phyloP scores from a whole-genome alignment of 257 asterid species.

The Nicotiana tabacum region DNA sequence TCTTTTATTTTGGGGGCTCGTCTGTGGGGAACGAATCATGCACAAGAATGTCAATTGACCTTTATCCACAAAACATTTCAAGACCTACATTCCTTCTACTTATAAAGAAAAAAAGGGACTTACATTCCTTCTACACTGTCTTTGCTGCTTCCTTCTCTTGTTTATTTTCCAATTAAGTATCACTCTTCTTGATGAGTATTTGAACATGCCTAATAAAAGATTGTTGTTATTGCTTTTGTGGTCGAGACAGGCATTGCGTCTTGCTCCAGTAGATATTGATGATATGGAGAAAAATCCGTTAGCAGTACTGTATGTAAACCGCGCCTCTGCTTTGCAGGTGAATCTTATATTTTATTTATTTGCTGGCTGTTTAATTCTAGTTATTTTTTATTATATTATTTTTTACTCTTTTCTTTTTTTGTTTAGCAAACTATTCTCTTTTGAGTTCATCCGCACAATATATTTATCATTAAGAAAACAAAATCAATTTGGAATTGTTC shows the following conservation, averaged over 20 bases:
- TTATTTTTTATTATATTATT: not conserved
- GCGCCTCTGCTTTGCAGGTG: conserved; percentile 80
- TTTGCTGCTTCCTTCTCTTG: not conserved
- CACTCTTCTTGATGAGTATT: conserved; percentile 1
- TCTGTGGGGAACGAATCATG: not conserved
- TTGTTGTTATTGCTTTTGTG: conserved; percentile 14
- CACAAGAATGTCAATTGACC: not conserved
- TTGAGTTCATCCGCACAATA: not conserved
- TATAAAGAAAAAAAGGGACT: too few relatives aligned
- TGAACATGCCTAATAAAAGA: not conserved
- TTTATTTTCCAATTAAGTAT: not conserved
- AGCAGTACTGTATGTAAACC: conserved; percentile 72
- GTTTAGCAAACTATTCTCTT: not conserved
- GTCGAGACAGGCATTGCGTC: conserved; percentile 62
- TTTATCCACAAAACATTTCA: not conserved
- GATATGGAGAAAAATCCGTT: conserved; percentile 50
- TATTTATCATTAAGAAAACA: not conserved
- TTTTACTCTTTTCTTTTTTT: not conserved
- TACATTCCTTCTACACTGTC: not conserved
- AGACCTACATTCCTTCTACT: not conserved
- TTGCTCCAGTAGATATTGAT: conserved; percentile 57
- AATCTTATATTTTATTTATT: conserved; percentile 24
- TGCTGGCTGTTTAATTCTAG: not conserved
- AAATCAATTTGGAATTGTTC: not conserved
- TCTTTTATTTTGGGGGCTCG: not conserved